Percentiles rank a stretch among this genome's conserved stretches.
phyloP scores from a whole-genome alignment of 2,329 filamentous ascomycete species.

The Akanthomyces lecanii region DNA sequence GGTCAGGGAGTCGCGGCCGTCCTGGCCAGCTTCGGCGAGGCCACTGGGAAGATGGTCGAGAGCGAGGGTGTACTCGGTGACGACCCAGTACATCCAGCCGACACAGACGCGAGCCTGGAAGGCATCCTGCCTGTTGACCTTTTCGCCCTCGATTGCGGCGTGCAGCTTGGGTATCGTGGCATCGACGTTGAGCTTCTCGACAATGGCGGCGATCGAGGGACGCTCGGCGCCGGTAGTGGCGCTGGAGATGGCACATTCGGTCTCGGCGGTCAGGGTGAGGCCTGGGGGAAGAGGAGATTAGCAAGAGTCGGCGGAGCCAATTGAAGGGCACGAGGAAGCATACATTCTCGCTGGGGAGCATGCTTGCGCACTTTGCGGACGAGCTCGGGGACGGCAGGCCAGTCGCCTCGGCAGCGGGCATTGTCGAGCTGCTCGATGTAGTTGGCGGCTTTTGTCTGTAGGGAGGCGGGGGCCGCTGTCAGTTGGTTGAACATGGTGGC shows the following conservation, averaged over 20 bases:
- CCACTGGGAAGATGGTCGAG: slow-evolving; percentile 59
- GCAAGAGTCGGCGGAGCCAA: slow-evolving; percentile 16
- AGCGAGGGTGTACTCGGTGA: slow-evolving; percentile 64
- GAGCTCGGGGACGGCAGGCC: slow-evolving; percentile 81
- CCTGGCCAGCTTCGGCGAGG: slow-evolving; percentile 52
- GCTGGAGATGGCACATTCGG: slow-evolving; percentile 61
- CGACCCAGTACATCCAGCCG: slow-evolving; percentile 78
- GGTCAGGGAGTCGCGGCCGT: slow-evolving; percentile 50
- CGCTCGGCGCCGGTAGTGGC: slow-evolving; percentile 38
- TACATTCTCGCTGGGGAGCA: slow-evolving; percentile 81
- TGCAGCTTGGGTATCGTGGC: slow-evolving; percentile 48
- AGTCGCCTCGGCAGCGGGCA: slow-evolving; percentile 82
- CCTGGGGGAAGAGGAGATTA: slow-evolving; percentile 41
- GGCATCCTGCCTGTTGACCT: slow-evolving; percentile 49
- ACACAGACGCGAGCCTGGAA: slow-evolving; percentile 81
- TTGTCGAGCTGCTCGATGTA: slow-evolving; percentile 81
- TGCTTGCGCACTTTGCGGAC: slow-evolving; percentile 94
- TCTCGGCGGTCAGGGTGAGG: slow-evolving; percentile 64
- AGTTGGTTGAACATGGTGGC: background rate
- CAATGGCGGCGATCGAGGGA: slow-evolving; percentile 39
- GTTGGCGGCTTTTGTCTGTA: slow-evolving; percentile 67
- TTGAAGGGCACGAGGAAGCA: slow-evolving; percentile 25
- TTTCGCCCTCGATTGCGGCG: slow-evolving; percentile 55
- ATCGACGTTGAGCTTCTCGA: slow-evolving; percentile 43
- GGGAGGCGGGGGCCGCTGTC: background rate